Evolutionary conservation across 257 asterid genomes (phyloP), one percentile per base, ranked within the genome.

Genomic region (Solanum bulbocastanum): DNA sequence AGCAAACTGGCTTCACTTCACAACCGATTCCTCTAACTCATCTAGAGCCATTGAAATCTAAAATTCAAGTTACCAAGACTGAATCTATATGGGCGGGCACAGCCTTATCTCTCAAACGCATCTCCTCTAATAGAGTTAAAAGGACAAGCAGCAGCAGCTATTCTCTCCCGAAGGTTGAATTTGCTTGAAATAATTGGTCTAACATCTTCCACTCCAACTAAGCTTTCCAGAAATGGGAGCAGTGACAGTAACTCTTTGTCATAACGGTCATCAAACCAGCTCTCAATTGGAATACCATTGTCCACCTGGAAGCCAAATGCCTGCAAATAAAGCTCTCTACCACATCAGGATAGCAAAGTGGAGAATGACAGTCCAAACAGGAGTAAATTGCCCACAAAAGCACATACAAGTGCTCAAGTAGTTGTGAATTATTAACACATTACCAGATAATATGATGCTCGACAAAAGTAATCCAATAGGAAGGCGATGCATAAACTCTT

Each of bases 301-400:
- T 97, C 99, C 90, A 97, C 96, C 92, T 97, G 99, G 92, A 97
- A 97, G 12, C 99, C 99, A 84, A 97, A 97, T 25, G 98, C 99
- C 99, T 97, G 95, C 52, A 84, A 83, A 65, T 68, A 65, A 49
- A n/a, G 82, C 32, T 9, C 9, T 78, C 84, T 78, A 78, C 32
- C 66, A 46, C 25, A 79, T 79, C 85, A 79, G 85, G 37, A 23
- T 79, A 79, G 35, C 39, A 79, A 78, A 79, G 25, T 79, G 85
- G 62, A 79, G 66, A 79, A 79, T 79, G 66, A 79, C 66, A 79
- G 44, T 44, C 85, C 44, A 44, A 27, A 18, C 85, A 79, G 40
- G 66, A 79, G 12, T 44, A 79, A 42, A 79, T 79, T 44, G 84
- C 65, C 85, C 40, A 52, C 15, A 18, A 81, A 81, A 82, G 42